Evolutionary conservation across 257 asterid genomes (phyloP), one percentile per base, ranked within the genome.

Genomic region (Rubia yunnanensis): DNA sequence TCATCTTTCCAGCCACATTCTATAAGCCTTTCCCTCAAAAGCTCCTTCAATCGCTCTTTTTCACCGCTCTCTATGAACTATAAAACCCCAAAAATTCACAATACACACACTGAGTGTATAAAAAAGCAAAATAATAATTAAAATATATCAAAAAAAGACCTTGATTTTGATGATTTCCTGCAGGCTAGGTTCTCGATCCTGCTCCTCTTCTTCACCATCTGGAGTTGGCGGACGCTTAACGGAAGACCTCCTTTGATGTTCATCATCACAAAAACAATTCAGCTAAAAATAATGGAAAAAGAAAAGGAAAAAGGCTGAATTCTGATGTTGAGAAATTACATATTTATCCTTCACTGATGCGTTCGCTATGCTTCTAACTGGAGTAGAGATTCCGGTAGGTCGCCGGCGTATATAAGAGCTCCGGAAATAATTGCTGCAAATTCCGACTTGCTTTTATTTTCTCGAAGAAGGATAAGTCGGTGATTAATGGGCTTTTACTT

Each of bases 1-100:
- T 84, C 89, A 70, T 84, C 86, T 67, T 68, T 82, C 95, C 95
- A 84, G 50, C 91, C 95, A 75, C 84, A 87, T 65, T 87, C 91
- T 4, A 79, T 75, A 18, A 87, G 91, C 70, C 81, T 79, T 69
- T 84, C 95, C 67, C 85, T 78, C 60, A 87, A 77, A 9, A 84
- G 80, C 73, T 86, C 89, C 78, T 80, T 85, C 79, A 85, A 68
- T 9, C 84, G 67, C 72, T 85, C 86, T 36, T 83, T 85, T 59
- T 79, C 87, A n/a, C 86, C 91, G 64, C 79, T 82, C 74, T 81
- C 85, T 26, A 72, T 70, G 59, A 84, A 72, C 95, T 82, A 52
- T 27, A 63, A 24, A 68, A 15, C 50, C 44, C 20, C n/a, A n/a
- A n/a, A 15, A 24, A 48, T 60, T 67, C 65, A 61, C 48, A n/a